A percentile compares a stretch with the other conserved stretches of the same genome.
Evolutionary conservation across 139 green algal species (phyloP).

Genomic region (Astrephomene gubernaculifera): DNA sequence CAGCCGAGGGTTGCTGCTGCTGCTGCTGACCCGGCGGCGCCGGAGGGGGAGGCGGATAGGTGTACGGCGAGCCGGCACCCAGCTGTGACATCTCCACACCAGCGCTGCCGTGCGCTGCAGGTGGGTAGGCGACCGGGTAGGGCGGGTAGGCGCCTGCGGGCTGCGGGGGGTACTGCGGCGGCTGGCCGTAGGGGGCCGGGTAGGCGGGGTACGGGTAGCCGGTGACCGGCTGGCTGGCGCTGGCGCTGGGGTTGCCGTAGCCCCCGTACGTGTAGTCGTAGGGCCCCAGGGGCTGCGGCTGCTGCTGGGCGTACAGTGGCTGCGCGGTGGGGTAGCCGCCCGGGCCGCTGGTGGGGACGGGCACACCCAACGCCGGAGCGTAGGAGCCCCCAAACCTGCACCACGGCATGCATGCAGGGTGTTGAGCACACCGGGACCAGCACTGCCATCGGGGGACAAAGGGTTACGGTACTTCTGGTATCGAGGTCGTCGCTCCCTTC

Average conservation of each 20-base stretch:
- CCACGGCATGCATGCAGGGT: too few species aligned
- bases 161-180: too few species aligned
- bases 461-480: too few species aligned
- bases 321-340: conserved; percentile 11
- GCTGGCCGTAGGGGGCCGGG: conserved; percentile 2
- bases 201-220: neutral
- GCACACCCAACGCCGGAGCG: conserved; percentile 25
- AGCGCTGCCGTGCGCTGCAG: neutral
- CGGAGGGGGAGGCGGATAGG: neutral
- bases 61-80: too few species aligned
- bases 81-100: neutral
- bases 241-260: neutral
- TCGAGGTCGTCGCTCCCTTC: too few species aligned
- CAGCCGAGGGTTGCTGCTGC: neutral
- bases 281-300: too few species aligned
- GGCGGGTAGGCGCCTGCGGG: neutral
- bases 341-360: neutral
- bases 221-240: neutral
- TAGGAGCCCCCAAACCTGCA: conserved; percentile 26
- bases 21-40: neutral
- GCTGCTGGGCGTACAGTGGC: neutral
- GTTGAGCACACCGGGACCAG: too few species aligned
- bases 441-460: too few species aligned
- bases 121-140: neutral
- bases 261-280: too few species aligned